Evolutionary conservation across 768 basidiomycete genomes (phyloP).

Genomic region (Lyophyllum shimeji): DNA sequence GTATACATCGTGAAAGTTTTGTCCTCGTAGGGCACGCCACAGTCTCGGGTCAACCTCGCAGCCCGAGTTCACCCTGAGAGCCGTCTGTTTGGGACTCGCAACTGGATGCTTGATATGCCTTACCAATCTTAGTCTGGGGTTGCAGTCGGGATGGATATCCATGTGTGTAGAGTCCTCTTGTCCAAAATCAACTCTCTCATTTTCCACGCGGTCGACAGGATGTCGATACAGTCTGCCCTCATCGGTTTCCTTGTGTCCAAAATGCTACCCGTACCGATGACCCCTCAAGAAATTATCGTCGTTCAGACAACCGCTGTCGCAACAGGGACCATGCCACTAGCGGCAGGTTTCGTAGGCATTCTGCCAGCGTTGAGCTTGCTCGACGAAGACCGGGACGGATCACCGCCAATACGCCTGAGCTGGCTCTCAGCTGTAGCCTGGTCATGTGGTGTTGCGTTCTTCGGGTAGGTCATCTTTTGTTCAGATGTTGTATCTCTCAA

Average conservation of each 20-base stretch:
- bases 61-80: slow-evolving; percentile 47
- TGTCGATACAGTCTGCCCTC: slow-evolving; percentile 93
- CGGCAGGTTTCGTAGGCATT: slow-evolving; percentile 88
- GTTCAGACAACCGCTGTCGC: slow-evolving; percentile 96
- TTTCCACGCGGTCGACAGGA: slow-evolving; percentile 48
- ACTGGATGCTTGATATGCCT: slow-evolving; percentile 90
- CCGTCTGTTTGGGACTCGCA: slow-evolving; percentile 73
- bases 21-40: slow-evolving; percentile 3
- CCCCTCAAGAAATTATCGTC: slow-evolving; percentile 92
- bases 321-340: slow-evolving; percentile 87
- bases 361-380: slow-evolving; percentile 86
- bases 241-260: slow-evolving; percentile 87
- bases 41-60: slow-evolving; percentile 22
- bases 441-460: slow-evolving; percentile 92
- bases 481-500: background rate
- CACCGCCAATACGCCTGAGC: slow-evolving; percentile 69
- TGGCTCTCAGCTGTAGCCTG: slow-evolving; percentile 77
- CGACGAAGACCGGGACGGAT: slow-evolving; percentile 72
- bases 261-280: slow-evolving; percentile 68
- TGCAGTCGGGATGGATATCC: slow-evolving; percentile 89
- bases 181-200: background rate
- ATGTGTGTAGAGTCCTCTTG: slow-evolving; percentile 51
- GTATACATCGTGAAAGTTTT: background rate
- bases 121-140: slow-evolving; percentile 86
- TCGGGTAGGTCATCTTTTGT: slow-evolving; percentile 53